A percentile compares a stretch with the other conserved stretches of the same genome.
These are phyloP conservation scores for Urtica urens DNA, from an alignment of 306 rosid genomes.

Conservation along the genomic window DNA sequence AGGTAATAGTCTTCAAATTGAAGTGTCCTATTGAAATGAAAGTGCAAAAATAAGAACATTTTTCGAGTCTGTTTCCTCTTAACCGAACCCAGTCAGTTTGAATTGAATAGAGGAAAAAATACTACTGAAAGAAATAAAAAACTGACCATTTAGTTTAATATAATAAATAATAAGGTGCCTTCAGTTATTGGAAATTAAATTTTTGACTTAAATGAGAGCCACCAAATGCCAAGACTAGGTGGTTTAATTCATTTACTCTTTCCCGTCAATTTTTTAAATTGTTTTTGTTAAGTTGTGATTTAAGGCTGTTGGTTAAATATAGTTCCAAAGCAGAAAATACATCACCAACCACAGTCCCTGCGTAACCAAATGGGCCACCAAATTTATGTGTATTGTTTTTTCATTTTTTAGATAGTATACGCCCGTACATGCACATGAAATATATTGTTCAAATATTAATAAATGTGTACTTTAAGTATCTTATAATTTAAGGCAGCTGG, in stretches of 20 bases:
- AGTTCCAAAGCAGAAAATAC: slow-evolving; percentile 8
- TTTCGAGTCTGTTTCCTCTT: no score
- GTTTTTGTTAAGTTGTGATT: slow-evolving; percentile 5
- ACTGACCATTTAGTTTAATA: slow-evolving; percentile 18
- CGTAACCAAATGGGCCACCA: background rate
- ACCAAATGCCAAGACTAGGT: slow-evolving; percentile 23
- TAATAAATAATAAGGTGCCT: slow-evolving; percentile 24
- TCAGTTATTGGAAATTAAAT: slow-evolving; percentile 21
- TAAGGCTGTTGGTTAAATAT: slow-evolving; percentile 11
- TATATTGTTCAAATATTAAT: background rate
- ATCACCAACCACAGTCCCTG: slow-evolving; percentile 5
- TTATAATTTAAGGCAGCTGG: slow-evolving; percentile 7
- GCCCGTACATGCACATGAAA: background rate
- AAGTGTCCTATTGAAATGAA: background rate
- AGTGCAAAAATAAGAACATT: background rate
- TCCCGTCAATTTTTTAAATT: background rate
- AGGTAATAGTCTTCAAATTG: no score
- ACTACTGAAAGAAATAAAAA: slow-evolving; percentile 15
- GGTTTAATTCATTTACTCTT: slow-evolving; percentile 6
- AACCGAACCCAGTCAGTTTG: background rate
- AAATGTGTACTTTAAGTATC: background rate
- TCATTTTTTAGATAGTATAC: background rate
- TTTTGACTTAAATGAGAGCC: slow-evolving; percentile 23
- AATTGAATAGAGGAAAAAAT: background rate
- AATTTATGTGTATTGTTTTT: background rate